These are phyloP conservation scores for Clonostachys byssicola DNA, from an alignment of 2,329 filamentous ascomycete genomes.

Conservation along the genomic window DNA sequence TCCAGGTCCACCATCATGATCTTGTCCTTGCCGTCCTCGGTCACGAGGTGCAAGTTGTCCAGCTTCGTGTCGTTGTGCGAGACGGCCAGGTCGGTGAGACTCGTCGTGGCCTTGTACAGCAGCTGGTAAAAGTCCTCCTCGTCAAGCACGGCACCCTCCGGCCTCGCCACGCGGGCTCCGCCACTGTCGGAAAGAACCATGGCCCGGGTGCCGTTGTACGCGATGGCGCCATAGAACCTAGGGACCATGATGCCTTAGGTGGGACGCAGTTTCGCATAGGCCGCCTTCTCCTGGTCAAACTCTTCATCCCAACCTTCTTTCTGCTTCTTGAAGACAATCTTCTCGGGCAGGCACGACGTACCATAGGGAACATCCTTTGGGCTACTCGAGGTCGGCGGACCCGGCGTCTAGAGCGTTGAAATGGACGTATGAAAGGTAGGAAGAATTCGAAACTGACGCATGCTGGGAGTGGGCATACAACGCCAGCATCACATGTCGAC, in stretches of 20 bases:
- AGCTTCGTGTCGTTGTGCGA: not conserved
- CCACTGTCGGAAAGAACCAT: not conserved
- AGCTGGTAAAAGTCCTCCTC: not conserved
- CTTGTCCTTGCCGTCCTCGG: not conserved
- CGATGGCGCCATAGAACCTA: not conserved
- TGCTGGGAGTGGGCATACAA: too few relatives aligned
- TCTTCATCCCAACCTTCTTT: not conserved
- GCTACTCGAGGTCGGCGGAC: too few relatives aligned
- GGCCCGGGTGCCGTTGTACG: not conserved
- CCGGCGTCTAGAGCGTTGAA: too few relatives aligned
- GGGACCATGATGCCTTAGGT: not conserved
- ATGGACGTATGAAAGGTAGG: too few relatives aligned
- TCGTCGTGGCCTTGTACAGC: not conserved
- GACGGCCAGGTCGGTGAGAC: not conserved
- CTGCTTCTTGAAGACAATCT: not conserved
- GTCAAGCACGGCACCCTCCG: not conserved
- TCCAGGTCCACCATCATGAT: not conserved
- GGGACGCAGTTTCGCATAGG: not conserved
- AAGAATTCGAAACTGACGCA: too few relatives aligned
- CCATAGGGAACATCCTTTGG: too few relatives aligned
- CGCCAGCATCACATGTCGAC: too few relatives aligned
- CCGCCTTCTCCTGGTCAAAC: not conserved
- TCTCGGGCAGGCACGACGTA: not conserved
- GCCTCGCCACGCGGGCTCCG: not conserved
- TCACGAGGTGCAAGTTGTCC: not conserved